phyloP scores from a whole-genome alignment of 1,284 basidiomycete genomes.

The Apiotrichum montevideense region DNA sequence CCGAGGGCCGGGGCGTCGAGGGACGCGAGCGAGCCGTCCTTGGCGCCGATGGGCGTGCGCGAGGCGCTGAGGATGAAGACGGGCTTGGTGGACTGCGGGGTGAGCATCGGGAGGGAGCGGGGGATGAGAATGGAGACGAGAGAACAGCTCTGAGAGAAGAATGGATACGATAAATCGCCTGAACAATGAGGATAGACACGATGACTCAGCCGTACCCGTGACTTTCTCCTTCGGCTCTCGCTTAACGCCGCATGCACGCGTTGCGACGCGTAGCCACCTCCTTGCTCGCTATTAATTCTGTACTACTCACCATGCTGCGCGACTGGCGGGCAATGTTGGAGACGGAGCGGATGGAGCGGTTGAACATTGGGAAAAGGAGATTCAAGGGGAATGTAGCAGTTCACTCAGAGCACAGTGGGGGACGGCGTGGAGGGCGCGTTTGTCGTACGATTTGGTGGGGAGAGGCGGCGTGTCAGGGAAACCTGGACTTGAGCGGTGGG shows the following conservation, averaged over 20 bases:
- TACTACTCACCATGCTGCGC: constrained; percentile 18
- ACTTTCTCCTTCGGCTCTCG: too few relatives aligned
- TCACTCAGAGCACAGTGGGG: too few relatives aligned
- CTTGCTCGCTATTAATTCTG: too few relatives aligned
- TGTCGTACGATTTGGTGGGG: constrained; percentile 13
- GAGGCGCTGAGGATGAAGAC: constrained; percentile 92
- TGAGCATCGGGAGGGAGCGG: not conserved
- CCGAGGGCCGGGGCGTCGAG: constrained; percentile 90
- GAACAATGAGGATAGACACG: too few relatives aligned
- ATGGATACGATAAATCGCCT: too few relatives aligned
- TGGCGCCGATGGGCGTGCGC: constrained; percentile 88
- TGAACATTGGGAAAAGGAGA: constrained; percentile 13
- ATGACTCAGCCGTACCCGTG: too few relatives aligned
- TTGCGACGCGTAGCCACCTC: too few relatives aligned
- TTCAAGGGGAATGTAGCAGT: not conserved
- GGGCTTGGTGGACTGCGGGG: constrained; percentile 54
- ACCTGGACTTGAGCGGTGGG: not conserved
- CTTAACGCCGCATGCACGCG: too few relatives aligned
- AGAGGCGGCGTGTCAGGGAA: not conserved
- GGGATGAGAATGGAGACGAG: too few relatives aligned
- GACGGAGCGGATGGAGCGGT: constrained; percentile 15
- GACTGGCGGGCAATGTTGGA: constrained; percentile 12
- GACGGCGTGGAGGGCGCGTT: too few relatives aligned
- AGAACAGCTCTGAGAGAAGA: too few relatives aligned
- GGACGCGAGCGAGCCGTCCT: constrained; percentile 82